Evolutionary conservation across 768 basidiomycete genomes (phyloP).

Genomic region (Neoboletus subvelutipes): DNA sequence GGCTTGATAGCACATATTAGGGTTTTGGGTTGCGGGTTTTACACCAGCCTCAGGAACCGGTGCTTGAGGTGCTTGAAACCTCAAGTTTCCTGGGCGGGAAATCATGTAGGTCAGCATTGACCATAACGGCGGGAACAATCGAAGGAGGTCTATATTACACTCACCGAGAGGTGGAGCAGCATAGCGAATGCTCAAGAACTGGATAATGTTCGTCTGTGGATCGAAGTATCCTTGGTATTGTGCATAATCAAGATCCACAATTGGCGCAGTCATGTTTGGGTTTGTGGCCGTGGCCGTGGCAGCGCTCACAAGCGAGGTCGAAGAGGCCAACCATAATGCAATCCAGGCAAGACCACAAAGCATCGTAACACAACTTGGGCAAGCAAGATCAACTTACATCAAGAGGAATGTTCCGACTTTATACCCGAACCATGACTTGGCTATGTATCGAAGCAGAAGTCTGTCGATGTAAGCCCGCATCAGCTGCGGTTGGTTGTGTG

Average conservation of each 20-base stretch:
- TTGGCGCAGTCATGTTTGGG: slow-evolving; percentile 1
- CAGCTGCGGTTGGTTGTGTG: too few relatives aligned
- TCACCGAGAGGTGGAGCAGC: slow-evolving; percentile 51
- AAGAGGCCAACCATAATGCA: not conserved
- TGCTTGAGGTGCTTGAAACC: slow-evolving; percentile 31
- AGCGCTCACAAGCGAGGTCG: too few relatives aligned
- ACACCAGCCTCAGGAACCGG: slow-evolving; percentile 17
- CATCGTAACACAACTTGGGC: slow-evolving; percentile 1
- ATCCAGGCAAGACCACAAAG: not conserved
- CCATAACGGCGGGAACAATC: too few relatives aligned
- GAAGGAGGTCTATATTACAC: too few relatives aligned
- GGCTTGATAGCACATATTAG: slow-evolving; percentile 28
- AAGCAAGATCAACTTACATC: too few relatives aligned
- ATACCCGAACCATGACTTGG: too few relatives aligned
- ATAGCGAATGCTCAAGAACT: slow-evolving; percentile 38
- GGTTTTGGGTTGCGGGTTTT: slow-evolving; percentile 29
- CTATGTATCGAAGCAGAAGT: too few relatives aligned
- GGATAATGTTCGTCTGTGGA: slow-evolving; percentile 17
- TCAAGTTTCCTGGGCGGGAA: too few relatives aligned
- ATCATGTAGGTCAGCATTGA: slow-evolving; percentile 7
- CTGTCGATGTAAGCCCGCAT: too few relatives aligned
- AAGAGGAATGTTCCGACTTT: too few relatives aligned
- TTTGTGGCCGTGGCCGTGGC: not conserved
- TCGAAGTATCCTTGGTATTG: too few relatives aligned
- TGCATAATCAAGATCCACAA: too few relatives aligned